phyloP scores from a whole-genome alignment of 2,329 filamentous ascomycete species.

The Cryoendolithus antarcticus region DNA sequence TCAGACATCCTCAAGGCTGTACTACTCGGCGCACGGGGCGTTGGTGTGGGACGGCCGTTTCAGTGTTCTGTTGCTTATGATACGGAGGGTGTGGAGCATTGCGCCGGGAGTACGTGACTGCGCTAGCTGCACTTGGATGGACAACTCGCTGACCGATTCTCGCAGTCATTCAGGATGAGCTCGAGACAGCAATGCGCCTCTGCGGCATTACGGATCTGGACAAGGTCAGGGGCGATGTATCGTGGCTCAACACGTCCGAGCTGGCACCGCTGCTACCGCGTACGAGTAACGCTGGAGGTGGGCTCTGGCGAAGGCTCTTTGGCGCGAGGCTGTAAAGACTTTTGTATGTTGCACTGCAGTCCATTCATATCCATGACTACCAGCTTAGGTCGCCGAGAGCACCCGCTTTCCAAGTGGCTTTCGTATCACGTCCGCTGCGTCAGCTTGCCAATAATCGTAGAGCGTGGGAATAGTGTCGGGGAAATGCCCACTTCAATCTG shows the following conservation, averaged over 20 bases:
- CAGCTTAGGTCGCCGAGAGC: too few relatives aligned
- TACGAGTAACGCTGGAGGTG: slow-evolving; percentile 4
- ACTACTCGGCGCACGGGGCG: slow-evolving; percentile 50
- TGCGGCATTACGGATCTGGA: slow-evolving; percentile 50
- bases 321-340: too few relatives aligned
- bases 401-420: too few relatives aligned
- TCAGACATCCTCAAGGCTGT: slow-evolving; percentile 57
- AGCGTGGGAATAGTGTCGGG: too few relatives aligned
- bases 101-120: slow-evolving; percentile 40
- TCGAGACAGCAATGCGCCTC: slow-evolving; percentile 54
- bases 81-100: slow-evolving; percentile 36
- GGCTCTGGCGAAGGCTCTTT: too few relatives aligned
- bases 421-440: too few relatives aligned
- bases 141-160: too few relatives aligned
- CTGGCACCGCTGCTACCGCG: slow-evolving; percentile 38
- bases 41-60: slow-evolving; percentile 49
- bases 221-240: slow-evolving; percentile 48
- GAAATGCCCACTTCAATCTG: too few relatives aligned
- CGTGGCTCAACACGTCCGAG: slow-evolving; percentile 39
- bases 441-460: too few relatives aligned
- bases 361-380: too few relatives aligned
- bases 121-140: background rate
- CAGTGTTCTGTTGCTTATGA: slow-evolving; percentile 51
- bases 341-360: too few relatives aligned
- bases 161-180: slow-evolving; percentile 41